Percentiles rank a stretch among this genome's conserved stretches.
Conservation (phyloP, 345 rosid species). For the Moringa oleifera region DNA sequence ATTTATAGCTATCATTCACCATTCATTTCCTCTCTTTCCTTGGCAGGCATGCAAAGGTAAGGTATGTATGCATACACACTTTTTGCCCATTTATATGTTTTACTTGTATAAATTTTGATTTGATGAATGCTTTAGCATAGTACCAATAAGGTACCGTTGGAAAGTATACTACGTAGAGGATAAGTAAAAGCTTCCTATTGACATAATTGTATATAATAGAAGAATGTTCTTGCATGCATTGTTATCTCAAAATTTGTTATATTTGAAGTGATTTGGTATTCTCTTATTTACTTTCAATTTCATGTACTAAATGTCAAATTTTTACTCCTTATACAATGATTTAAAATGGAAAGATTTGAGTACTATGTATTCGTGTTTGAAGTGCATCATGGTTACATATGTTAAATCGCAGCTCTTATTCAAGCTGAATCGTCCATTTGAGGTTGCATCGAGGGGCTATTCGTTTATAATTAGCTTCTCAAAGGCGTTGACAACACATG, state of each 20-base stretch:
- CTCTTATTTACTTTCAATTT: too few relatives aligned
- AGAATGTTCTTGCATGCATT: not conserved
- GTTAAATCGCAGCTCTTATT: slow-evolving; percentile 63
- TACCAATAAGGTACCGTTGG: not conserved
- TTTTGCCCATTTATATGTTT: not conserved
- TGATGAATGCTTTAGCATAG: too few relatives aligned
- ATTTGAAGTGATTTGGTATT: not conserved
- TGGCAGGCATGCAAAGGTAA: too few relatives aligned
- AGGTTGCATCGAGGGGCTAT: slow-evolving; percentile 91
- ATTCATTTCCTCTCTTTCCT: too few relatives aligned
- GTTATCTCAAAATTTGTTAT: too few relatives aligned
- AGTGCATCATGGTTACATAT: slow-evolving; percentile 7
- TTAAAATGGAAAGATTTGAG: not conserved
- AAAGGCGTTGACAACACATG: slow-evolving; percentile 59
- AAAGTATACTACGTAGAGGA: not conserved
- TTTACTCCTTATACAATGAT: not conserved
- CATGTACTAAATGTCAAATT: not conserved
- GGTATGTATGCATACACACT: not conserved
- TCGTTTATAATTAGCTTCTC: slow-evolving; percentile 81
- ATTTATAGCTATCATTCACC: too few relatives aligned
- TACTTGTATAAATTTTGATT: not conserved
- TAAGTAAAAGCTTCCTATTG: not conserved
- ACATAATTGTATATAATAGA: too few relatives aligned
- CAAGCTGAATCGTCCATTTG: slow-evolving; percentile 87
- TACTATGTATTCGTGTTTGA: slow-evolving; percentile 1